These are phyloP conservation scores for Psilocybe cubensis DNA, from an alignment of 768 basidiomycete genomes.

Conservation along the genomic window DNA sequence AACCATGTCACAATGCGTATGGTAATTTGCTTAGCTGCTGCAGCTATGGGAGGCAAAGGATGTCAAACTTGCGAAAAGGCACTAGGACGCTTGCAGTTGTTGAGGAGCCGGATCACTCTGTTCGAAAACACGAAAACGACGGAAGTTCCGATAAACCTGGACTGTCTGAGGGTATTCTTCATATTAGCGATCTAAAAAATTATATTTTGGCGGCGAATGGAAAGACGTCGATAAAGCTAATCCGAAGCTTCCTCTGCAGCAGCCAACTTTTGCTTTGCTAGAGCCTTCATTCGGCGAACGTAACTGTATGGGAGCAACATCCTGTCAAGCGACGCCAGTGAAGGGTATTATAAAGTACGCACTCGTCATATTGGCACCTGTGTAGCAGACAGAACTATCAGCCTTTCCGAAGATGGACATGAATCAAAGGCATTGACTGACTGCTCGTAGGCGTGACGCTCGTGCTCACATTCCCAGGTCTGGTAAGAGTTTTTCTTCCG, in stretches of 20 bases:
- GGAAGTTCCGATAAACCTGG: background rate
- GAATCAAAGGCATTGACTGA: constrained; percentile 37
- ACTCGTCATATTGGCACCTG: constrained; percentile 97
- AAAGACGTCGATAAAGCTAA: constrained; percentile 12
- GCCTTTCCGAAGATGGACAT: background rate
- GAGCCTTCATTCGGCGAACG: constrained; percentile 84
- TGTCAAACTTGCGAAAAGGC: background rate
- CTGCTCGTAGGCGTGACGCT: constrained; percentile 88
- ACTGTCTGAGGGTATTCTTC: background rate
- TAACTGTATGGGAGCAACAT: constrained; percentile 51
- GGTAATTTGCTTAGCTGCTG: too few species aligned
- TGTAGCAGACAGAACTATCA: background rate
- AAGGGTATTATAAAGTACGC: constrained; percentile 34
- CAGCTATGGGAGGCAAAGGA: background rate
- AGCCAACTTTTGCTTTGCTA: constrained; percentile 68
- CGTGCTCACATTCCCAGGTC: constrained; percentile 94
- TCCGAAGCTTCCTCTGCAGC: constrained; percentile 38
- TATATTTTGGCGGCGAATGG: constrained; percentile 9
- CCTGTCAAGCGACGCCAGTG: constrained; percentile 2
- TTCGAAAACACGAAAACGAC: background rate
- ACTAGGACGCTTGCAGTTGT: background rate
- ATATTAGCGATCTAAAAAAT: constrained; percentile 4
- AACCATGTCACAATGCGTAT: background rate
- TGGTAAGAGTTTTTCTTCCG: constrained; percentile 76
- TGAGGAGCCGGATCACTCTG: background rate